phyloP scores from a whole-genome alignment of 2,329 filamentous ascomycete species.

The Saccharata proteae region DNA sequence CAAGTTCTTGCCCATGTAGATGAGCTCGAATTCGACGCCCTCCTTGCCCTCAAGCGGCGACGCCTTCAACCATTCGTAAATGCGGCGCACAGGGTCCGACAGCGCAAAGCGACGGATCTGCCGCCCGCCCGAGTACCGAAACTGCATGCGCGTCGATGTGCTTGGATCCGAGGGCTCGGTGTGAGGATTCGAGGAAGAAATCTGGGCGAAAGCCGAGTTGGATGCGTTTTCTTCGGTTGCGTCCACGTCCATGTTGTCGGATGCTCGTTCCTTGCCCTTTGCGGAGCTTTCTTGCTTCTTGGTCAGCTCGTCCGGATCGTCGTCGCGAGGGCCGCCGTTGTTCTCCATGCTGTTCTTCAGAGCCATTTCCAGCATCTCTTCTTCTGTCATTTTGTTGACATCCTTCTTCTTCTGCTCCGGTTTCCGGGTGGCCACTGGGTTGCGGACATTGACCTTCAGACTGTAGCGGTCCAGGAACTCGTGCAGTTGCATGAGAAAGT shows the following conservation, averaged over 20 bases:
- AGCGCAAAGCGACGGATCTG: constrained; percentile 77
- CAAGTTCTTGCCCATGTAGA: constrained; percentile 76
- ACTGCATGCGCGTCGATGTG: constrained; percentile 79
- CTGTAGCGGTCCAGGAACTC: constrained; percentile 98
- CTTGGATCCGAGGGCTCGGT: constrained; percentile 63
- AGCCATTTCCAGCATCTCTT: constrained; percentile 93
- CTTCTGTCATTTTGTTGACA: constrained; percentile 83
- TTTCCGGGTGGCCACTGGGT: constrained; percentile 74
- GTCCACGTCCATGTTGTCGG: constrained; percentile 17
- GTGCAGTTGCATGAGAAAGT: constrained; percentile 83
- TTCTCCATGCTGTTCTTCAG: constrained; percentile 73
- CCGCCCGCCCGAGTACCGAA: constrained; percentile 72
- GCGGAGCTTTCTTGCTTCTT: constrained; percentile 41
- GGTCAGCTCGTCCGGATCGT: constrained; percentile 82
- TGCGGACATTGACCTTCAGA: constrained; percentile 75
- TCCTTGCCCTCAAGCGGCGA: constrained; percentile 71
- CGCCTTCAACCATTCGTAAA: constrained; percentile 96
- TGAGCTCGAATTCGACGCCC: constrained; percentile 73
- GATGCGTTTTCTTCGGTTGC: constrained; percentile 13
- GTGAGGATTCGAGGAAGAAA: constrained; percentile 62
- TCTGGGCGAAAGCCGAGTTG: constrained; percentile 48
- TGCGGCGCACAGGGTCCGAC: constrained; percentile 62
- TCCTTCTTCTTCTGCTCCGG: constrained; percentile 60
- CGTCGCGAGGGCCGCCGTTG: constrained; percentile 41
- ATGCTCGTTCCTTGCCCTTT: constrained; percentile 43